Percentiles rank a stretch among this genome's conserved stretches.
These are phyloP conservation scores for Dalbergia oliveri DNA, from an alignment of 306 rosid species.

Conservation along the genomic window DNA sequence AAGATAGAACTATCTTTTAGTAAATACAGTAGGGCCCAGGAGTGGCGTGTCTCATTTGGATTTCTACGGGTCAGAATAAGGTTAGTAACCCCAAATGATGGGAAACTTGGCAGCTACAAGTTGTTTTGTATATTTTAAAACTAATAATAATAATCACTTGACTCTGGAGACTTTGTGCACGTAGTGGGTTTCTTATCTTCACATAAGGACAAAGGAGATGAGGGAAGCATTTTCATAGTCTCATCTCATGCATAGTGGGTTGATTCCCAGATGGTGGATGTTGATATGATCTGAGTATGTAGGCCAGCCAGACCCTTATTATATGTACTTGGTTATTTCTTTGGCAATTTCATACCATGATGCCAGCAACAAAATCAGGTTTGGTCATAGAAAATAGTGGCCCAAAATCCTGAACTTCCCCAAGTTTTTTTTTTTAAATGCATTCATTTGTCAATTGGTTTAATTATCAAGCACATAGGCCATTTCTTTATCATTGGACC, in stretches of 20 bases:
- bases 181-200: neutral
- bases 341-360: neutral
- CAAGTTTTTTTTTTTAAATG: neutral
- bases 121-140: neutral
- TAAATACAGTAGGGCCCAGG: neutral
- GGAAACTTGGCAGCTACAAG: constrained; percentile 1
- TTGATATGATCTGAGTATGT: neutral
- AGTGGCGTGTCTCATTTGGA: constrained; percentile 18
- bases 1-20: neutral
- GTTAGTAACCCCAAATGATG: neutral
- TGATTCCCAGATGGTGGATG: neutral
- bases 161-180: neutral
- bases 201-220: constrained; percentile 7
- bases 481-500: too few relatives aligned
- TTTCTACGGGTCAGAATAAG: neutral
- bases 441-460: too few relatives aligned
- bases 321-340: neutral
- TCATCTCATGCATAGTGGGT: neutral
- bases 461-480: too few relatives aligned
- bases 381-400: neutral
- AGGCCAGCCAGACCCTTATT: neutral
- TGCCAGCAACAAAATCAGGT: neutral
- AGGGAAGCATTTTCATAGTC: neutral
- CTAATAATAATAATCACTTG: neutral
- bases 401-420: neutral